Conservation (phyloP, 2,329 filamentous ascomycete species). For the Pseudogymnoascus sp. region DNA sequence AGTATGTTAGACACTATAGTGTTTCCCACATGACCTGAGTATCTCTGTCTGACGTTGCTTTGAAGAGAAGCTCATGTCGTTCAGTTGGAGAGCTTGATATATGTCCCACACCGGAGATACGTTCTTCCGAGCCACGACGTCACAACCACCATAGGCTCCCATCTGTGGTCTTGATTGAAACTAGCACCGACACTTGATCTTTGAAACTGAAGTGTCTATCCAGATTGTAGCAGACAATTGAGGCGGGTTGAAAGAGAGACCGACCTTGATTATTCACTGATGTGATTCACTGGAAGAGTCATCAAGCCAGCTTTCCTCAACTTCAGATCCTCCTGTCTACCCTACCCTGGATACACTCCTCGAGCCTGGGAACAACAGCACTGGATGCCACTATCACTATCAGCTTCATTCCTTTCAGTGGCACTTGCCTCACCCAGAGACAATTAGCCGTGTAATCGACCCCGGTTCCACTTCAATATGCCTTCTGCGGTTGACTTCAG, state of each 20-base stretch:
- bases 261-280: not conserved
- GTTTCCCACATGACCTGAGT: not conserved
- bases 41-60: not conserved
- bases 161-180: not conserved
- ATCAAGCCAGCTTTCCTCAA: not conserved
- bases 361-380: not conserved
- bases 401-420: not conserved
- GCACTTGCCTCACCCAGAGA: not conserved
- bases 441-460: not conserved
- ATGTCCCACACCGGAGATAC: not conserved
- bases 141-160: not conserved
- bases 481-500: conserved; percentile 11
- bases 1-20: not conserved
- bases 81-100: not conserved
- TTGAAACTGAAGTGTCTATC: not conserved
- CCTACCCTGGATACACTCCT: not conserved
- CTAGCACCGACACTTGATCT: not conserved
- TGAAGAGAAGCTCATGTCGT: not conserved
- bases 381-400: not conserved
- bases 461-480: conserved; percentile 11
- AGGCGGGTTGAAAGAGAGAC: not conserved
- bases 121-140: conserved; percentile 2
- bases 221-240: not conserved
- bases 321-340: not conserved
- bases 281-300: not conserved